These are phyloP conservation scores for Cercospora zeae-maydis DNA, from an alignment of 2,329 filamentous ascomycete genomes.

Conservation along the genomic window DNA sequence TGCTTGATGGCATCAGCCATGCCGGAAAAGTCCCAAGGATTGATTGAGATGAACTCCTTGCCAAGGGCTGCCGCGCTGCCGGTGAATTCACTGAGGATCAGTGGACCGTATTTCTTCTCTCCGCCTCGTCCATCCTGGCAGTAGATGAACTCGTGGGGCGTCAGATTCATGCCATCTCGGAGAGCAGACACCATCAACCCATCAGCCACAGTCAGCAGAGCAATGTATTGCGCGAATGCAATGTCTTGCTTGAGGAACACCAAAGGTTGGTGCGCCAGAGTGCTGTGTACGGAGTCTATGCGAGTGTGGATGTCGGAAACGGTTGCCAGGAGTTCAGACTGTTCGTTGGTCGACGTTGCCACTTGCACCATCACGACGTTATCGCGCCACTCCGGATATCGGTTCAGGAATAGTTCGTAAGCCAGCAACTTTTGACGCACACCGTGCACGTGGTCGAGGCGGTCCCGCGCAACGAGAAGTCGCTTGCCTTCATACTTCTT, in stretches of 20 bases:
- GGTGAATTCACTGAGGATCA: slow-evolving; percentile 93
- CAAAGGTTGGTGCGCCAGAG: slow-evolving; percentile 84
- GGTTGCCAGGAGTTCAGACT: slow-evolving; percentile 79
- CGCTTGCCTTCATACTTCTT: slow-evolving; percentile 84
- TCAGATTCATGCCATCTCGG: slow-evolving; percentile 95
- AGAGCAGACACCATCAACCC: slow-evolving; percentile 91
- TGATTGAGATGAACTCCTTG: slow-evolving; percentile 76
- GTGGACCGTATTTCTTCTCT: slow-evolving; percentile 79
- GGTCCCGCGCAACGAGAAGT: slow-evolving; percentile 88
- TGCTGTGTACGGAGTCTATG: slow-evolving; percentile 88
- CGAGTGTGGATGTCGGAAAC: slow-evolving; percentile 92
- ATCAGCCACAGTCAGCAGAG: slow-evolving; percentile 82
- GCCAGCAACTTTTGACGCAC: slow-evolving; percentile 90
- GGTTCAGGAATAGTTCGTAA: slow-evolving; percentile 90
- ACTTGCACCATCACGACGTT: slow-evolving; percentile 90
- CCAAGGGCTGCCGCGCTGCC: slow-evolving; percentile 84
- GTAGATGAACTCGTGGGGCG: slow-evolving; percentile 87
- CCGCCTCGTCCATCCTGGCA: slow-evolving; percentile 79
- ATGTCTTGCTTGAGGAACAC: slow-evolving; percentile 96
- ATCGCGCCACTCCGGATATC: slow-evolving; percentile 84
- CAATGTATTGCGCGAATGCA: slow-evolving; percentile 87
- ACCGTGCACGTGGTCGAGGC: slow-evolving; percentile 87
- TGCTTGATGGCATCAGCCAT: slow-evolving; percentile 77
- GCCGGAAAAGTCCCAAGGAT: slow-evolving; percentile 87
- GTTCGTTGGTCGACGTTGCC: slow-evolving; percentile 83